Evolutionary conservation across 257 asterid species (phyloP), one percentile per base, ranked within the genome.

Genomic region (Rubia yunnanensis): DNA sequence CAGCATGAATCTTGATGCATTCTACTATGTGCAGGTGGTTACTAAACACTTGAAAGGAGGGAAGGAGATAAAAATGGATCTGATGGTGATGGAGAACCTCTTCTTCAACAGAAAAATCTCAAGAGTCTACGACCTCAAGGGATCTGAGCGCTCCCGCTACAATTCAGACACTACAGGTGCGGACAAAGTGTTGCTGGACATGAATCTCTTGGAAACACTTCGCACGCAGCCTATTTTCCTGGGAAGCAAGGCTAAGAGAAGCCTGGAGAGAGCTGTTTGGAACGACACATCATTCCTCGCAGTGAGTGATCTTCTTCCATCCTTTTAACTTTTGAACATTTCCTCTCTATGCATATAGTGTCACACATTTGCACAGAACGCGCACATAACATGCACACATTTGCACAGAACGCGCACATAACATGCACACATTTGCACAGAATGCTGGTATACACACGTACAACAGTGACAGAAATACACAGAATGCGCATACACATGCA

Each of bases 41-140:
- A 78, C 86, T 26, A 90, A 85, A 68, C 76, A 86, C 60, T 34
- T 71, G 74, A 94, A 83, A 75, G 86, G 96, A 18, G 92, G 96
- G 35, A 88, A 86, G 72, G 99, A 94, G 70, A 84, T 81, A 73
- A 94, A 90, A 74, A 88, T 94, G 91, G 99, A 94, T 73, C 62
- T 94, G 75, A 90, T 90, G 88, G 95, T 90, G 66, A 94, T 90
- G 98, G 99, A 94, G 90, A 94, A 94, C 81, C 95, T 94, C 41
- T 94, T 94, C 82, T 90, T 74, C 57, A 68, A 76, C 66, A 81
- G 92, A 77, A 90, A 46, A 38, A 86, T 94, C 50, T 83, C 95
- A 0, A 80, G 79, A 67, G 86, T 88, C 28, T 94, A 94, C 55
- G 99, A 94, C 77, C 92, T 94, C 26, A 94, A 94, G 80, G 99